Base-by-base conservation (phyloP, 352 stramenopile species). In the Globisporangium sylvaticum region DNA sequence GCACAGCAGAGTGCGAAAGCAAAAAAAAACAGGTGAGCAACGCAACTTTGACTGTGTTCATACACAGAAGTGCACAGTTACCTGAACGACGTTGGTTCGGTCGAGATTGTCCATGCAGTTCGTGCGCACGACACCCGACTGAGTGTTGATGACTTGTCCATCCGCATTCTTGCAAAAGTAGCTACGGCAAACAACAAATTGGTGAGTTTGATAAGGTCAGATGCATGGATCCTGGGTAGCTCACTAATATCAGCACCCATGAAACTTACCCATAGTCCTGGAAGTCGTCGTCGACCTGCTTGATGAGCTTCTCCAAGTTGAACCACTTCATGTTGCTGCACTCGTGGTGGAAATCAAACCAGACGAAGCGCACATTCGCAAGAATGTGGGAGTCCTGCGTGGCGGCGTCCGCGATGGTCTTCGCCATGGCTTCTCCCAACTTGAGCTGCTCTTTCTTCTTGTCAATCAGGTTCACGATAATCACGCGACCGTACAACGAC, bases 91-190 rank as follows among this genome's bases (percentile, higher is more conserved):
- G 62, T 89, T 91, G 18, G 82, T 99, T 37, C 97, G 86, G 81
- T 99, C 97, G 18, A 99, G 80, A 69, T 97, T 98, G 83, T 99
- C 97, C 92, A 99, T 98, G 80, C 97, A 99, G 80, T 99, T 99
- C 15, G 95, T 98, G 56, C 97, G 88, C 31, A 99, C 83, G 20
- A 99, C 90, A 4, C 92, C 94, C 9, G 81, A 90, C 76, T 99
- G 97, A 42, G 77, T 85, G 66, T 62, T 87, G 20, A 80, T 64
- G 46, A 91, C 70, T 8, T 68, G 37, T 12, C 83, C 81, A 53
- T 87, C 75, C 1, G 77, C 65, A 31, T 54, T 72, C 63, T 84
- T 85, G 70, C 74, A 85, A 62, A 90, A 90, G 59, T 78, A 91
- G 39, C 82, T 90, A 37, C 14, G 44, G 44, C 50, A 65, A 44